These are phyloP conservation scores for Pseudogymnoascus sp. DNA, from an alignment of 2,329 filamentous ascomycete genomes.

Conservation along the genomic window DNA sequence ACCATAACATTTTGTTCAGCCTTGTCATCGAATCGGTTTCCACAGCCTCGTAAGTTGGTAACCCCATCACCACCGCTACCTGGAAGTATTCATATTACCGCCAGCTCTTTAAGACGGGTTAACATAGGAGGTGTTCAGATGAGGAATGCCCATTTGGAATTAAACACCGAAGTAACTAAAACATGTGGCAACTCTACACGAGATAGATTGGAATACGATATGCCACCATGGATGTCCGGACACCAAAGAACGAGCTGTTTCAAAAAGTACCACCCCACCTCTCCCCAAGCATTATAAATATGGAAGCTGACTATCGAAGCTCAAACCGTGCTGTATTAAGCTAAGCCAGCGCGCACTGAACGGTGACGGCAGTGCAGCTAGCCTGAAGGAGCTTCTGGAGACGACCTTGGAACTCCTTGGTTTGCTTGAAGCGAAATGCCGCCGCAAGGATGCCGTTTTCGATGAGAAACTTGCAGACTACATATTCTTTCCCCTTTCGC, in stretches of 20 bases:
- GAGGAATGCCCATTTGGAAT: constrained; percentile 44
- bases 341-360: constrained; percentile 49
- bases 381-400: constrained; percentile 36
- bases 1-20: background rate
- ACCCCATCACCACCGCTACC: background rate
- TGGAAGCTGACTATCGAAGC: constrained; percentile 31
- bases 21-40: background rate
- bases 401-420: constrained; percentile 38
- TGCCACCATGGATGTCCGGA: constrained; percentile 5
- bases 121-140: background rate
- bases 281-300: background rate
- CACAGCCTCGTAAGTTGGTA: background rate
- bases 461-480: constrained; percentile 87
- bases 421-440: constrained; percentile 33
- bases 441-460: constrained; percentile 44
- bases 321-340: constrained; percentile 53
- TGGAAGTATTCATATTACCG: background rate
- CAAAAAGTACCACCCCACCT: constrained; percentile 8
- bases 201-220: constrained; percentile 49
- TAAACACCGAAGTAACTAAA: constrained; percentile 60
- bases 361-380: constrained; percentile 34
- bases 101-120: background rate
- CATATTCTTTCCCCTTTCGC: constrained; percentile 84
- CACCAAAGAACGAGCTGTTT: constrained; percentile 10
- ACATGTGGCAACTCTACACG: constrained; percentile 91